Conservation (phyloP, 495 filamentous ascomycete species). For the Cudoniella acicularis region DNA sequence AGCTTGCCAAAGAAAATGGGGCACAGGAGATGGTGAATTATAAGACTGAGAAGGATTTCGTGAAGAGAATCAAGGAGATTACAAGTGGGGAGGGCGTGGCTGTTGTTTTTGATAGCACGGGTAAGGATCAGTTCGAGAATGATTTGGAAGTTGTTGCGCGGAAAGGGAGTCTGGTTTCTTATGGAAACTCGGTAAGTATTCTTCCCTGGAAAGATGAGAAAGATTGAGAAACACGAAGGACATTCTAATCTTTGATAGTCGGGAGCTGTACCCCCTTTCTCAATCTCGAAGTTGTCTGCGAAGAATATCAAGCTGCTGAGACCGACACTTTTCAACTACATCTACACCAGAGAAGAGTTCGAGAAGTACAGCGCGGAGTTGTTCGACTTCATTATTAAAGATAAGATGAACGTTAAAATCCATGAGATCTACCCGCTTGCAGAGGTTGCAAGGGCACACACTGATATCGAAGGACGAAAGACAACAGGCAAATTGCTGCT, state of each 20-base stretch:
- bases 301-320: constrained; percentile 82
- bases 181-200: constrained; percentile 74
- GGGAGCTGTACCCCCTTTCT: constrained; percentile 74
- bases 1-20: constrained; percentile 62
- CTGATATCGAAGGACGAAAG: constrained; percentile 77
- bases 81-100: constrained; percentile 67
- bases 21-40: constrained; percentile 75
- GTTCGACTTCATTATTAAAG: constrained; percentile 63
- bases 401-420: constrained; percentile 68
- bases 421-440: constrained; percentile 80
- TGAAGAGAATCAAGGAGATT: constrained; percentile 61
- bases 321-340: constrained; percentile 70
- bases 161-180: constrained; percentile 81
- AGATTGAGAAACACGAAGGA: background rate
- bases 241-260: constrained; percentile 20
- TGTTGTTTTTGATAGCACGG: constrained; percentile 88
- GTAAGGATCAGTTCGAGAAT: constrained; percentile 80
- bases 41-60: constrained; percentile 57
- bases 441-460: constrained; percentile 71
- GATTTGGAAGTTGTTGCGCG: constrained; percentile 72
- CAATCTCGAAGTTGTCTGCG: constrained; percentile 58
- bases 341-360: constrained; percentile 73
- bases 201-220: too few species aligned
- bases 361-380: constrained; percentile 68
- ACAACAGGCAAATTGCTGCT: constrained; percentile 77